Conservation (phyloP, 2,329 filamentous ascomycete species). For the Cryphonectria radicalis region DNA sequence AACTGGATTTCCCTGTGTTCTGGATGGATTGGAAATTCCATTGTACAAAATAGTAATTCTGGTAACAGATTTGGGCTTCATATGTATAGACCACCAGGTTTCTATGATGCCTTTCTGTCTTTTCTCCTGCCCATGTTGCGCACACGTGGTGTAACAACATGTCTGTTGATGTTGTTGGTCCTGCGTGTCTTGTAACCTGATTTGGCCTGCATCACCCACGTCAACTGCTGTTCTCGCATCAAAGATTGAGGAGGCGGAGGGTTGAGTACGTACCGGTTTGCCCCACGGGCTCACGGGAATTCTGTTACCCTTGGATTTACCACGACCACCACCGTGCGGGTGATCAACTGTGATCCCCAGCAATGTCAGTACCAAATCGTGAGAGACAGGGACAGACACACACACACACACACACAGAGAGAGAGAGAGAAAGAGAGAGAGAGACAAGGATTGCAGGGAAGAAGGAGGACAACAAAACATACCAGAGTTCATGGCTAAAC, state of each 20-base stretch:
- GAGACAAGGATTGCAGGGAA: neutral
- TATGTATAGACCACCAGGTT: constrained; percentile 36
- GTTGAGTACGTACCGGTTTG: constrained; percentile 71
- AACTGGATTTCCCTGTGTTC: neutral
- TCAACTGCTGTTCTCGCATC: constrained; percentile 36
- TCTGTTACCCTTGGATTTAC: constrained; percentile 98
- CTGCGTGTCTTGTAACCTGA: constrained; percentile 89
- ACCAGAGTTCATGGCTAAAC: constrained; percentile 98
- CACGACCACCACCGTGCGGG: constrained; percentile 97
- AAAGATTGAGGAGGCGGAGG: neutral
- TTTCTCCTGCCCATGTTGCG: constrained; percentile 88
- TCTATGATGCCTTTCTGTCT: constrained; percentile 50
- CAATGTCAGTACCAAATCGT: constrained; percentile 20
- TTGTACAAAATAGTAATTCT: constrained; percentile 11
- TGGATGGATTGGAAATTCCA: neutral
- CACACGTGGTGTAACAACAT: constrained; percentile 79
- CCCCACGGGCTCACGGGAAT: constrained; percentile 97
- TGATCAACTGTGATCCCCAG: constrained; percentile 69
- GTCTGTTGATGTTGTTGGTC: constrained; percentile 89
- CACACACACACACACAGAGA: no score
- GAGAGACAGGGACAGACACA: neutral
- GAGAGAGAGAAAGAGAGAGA: neutral
- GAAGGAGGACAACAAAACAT: constrained; percentile 39
- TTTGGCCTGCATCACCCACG: constrained; percentile 61
- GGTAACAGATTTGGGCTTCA: constrained; percentile 10